Evolutionary conservation across 164 flowering plant genomes (phyloP), one percentile per base, ranked within the genome.

Genomic region (Nymphaea colorata): DNA sequence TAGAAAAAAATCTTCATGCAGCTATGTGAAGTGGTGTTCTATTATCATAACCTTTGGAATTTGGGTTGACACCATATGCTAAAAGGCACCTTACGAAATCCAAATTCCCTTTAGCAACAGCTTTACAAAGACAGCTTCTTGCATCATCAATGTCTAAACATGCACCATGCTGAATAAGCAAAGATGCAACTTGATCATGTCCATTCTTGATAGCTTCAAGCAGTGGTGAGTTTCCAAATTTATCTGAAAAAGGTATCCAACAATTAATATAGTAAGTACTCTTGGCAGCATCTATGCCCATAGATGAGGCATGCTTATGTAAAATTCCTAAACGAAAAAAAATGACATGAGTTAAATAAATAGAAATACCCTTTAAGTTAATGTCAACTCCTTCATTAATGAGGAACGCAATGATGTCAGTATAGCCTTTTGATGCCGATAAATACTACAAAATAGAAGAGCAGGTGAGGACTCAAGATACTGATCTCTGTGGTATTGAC

Each of bases 11-110:
- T 91, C 97, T 74, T 91, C 95, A 68, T 6, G 90, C 85, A 76
- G 98, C 96, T 43, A 91, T 70, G 76, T 91, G 98, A 72, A 93
- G 93, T 25, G 98, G 86, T 17, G 97, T 89, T 69, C 96, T 79
- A 43, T 83, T 83, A 68, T 91, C 91, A 72, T 86, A 93, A 68
- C 91, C 86, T 70, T 72, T 86, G n/a, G 89, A 79, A 76, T 91
- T 88, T 62, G 98, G 96, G 75, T 93, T 88, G 47, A 88, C 68
- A 5, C 96, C 98, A 75, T 79, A 66, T 42, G 85, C 66, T 64
- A 93, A 73, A 68, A 91, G 5, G 76, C 95, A 84, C 76, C 73
- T 85, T 10, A 93, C 75, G 66, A 87, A 77, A 71, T 91, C 96
- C 0, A 77, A 72, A 77, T 91, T 92, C 10, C 96, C 90, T 73